Percentiles rank a stretch among this genome's conserved stretches.
These are phyloP conservation scores for Rheum nobile DNA, from an alignment of 148 eudicot genomes.

Conservation along the genomic window DNA sequence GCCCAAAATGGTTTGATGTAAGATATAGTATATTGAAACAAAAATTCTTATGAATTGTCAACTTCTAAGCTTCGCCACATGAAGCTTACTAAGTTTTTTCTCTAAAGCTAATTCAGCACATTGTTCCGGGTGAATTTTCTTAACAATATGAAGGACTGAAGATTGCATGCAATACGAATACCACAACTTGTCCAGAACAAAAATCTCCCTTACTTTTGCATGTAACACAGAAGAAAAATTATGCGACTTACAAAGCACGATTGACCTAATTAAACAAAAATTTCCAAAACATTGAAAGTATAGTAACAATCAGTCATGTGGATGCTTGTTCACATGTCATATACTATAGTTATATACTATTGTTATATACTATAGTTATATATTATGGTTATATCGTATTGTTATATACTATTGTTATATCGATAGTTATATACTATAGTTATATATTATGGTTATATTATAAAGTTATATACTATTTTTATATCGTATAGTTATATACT, in stretches of 20 bases:
- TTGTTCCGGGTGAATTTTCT: conserved; percentile 67
- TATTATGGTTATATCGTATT: too few relatives aligned
- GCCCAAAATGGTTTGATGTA: conserved; percentile 16
- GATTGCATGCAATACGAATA: conserved; percentile 70
- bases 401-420: too few relatives aligned
- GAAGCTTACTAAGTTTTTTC: conserved; percentile 49
- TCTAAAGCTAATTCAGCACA: conserved; percentile 81
- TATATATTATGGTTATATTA: too few relatives aligned
- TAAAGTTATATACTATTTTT: too few relatives aligned
- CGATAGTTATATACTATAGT: too few relatives aligned
- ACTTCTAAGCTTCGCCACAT: conserved; percentile 14
- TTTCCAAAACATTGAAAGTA: not conserved
- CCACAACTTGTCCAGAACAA: conserved; percentile 67
- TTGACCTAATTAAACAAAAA: not conserved
- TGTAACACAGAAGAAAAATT: conserved; percentile 18
- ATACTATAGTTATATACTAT: too few relatives aligned
- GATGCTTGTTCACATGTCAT: not conserved
- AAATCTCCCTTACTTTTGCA: conserved; percentile 75
- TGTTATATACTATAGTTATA: too few relatives aligned
- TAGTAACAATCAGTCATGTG: not conserved
- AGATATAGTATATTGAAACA: not conserved
- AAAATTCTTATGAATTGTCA: not conserved
- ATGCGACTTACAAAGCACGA: not conserved
- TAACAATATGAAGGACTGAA: conserved; percentile 82
- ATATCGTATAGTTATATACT: too few relatives aligned